Evolutionary conservation across 2,329 filamentous ascomycete species (phyloP), one percentile per base, ranked within the genome.

Genomic region (Alternaria ventricosa): DNA sequence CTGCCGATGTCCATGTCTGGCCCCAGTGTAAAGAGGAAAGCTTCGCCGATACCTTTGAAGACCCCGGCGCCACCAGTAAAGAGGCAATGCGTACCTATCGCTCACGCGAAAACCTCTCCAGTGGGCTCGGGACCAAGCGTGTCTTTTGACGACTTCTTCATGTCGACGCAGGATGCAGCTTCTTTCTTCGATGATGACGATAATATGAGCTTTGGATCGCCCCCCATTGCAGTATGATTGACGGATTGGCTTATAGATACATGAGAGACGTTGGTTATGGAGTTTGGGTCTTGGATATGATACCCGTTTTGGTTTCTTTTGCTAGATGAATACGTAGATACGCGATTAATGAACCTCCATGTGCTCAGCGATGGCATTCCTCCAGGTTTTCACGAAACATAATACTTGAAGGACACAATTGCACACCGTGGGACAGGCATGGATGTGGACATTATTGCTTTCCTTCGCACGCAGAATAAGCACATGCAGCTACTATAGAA

Each of bases 181-280:
- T 70, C 62, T 8, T 73, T 76, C 46, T 75, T 77, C 50, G 71
- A 73, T 12, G 74, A 77, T 25, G 71, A 73, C 18, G 66, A 68
- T 23, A 65, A 64, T 0, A 25, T 70, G 30, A 57, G 43, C 9
- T 71, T 73, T 65, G 69, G 71, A 9, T 72, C 72, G n/a, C 66
- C 71, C 1, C 68, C 72, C 2, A 67, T 71, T 15, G 51, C 66
- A 6, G 64, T 70, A 58, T 71, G 57, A 69, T 3, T 28, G 36
- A 59, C 8, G 61, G 41, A 7, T 36, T 27, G 4, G 10, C 8
- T 23, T 20, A 27, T 18, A 25, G 36, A 23, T 5, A 44, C 12
- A 55, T 20, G n/a, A 51, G 11, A 22, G 10, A 57, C 9, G 7
- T 33, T 45, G 33, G 15, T 1, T 50, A 1, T 13, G 30, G 28